Evolutionary conservation across 768 basidiomycete genomes (phyloP).

Genomic region (Lactarius evosmus): DNA sequence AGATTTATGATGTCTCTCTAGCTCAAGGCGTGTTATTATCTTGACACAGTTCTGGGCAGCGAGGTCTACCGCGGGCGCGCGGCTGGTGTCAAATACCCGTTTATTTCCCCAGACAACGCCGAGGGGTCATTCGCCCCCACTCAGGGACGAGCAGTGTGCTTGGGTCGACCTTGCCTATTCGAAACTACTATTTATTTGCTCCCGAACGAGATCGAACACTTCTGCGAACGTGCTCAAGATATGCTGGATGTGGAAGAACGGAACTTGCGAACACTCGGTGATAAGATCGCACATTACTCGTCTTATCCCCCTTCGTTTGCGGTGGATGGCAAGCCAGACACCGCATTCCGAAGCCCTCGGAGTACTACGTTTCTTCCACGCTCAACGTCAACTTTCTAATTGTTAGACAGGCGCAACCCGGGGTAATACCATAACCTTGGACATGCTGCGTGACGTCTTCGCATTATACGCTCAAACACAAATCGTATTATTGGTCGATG

Average conservation of each 20-base stretch:
- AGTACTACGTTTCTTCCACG: slow-evolving; percentile 40
- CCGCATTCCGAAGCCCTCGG: slow-evolving; percentile 48
- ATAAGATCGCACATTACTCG: slow-evolving; percentile 40
- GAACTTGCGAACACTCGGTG: slow-evolving; percentile 38
- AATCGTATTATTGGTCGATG: slow-evolving; percentile 40
- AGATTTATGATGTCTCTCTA: slow-evolving; percentile 27
- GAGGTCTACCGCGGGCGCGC: slow-evolving; percentile 16
- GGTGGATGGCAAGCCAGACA: slow-evolving; percentile 50
- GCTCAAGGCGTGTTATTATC: slow-evolving; percentile 44
- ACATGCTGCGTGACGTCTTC: slow-evolving; percentile 36
- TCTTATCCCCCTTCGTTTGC: slow-evolving; percentile 49
- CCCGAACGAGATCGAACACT: slow-evolving; percentile 33
- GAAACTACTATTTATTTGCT: slow-evolving; percentile 51
- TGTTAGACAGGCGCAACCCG: slow-evolving; percentile 29
- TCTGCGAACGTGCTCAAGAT: slow-evolving; percentile 34
- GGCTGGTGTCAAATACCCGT: slow-evolving; percentile 22
- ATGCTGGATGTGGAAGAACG: slow-evolving; percentile 44
- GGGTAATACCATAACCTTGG: slow-evolving; percentile 42
- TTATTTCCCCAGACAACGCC: slow-evolving; percentile 17
- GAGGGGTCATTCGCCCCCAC: not conserved
- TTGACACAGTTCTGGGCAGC: slow-evolving; percentile 29
- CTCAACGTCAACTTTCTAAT: not conserved
- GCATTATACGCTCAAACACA: slow-evolving; percentile 30
- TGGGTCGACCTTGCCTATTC: slow-evolving; percentile 45
- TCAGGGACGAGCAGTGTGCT: slow-evolving; percentile 41